A percentile compares a stretch with the other conserved stretches of the same genome.
phyloP scores from a whole-genome alignment of 2,329 filamentous ascomycete species.

The Geosmithia putterillii region DNA sequence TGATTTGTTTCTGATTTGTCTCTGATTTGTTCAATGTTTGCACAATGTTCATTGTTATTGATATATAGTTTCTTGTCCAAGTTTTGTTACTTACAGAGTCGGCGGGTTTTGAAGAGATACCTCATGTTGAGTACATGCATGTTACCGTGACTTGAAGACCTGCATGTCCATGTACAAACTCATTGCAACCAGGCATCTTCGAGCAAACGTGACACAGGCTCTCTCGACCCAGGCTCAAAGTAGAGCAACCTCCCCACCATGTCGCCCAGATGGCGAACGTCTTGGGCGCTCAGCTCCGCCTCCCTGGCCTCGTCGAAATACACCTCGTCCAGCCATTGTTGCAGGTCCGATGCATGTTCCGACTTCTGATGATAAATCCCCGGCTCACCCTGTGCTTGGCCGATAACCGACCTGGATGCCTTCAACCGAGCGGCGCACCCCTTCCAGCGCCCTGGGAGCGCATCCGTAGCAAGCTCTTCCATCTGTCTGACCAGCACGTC shows the following conservation, averaged over 20 bases:
- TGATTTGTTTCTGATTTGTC: no score
- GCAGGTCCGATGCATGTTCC: conserved; percentile 3
- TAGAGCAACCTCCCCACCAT: conserved; percentile 6
- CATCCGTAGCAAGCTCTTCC: conserved; percentile 5
- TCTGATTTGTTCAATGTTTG: no score
- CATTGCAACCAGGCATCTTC: conserved; percentile 5
- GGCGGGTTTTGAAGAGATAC: no score
- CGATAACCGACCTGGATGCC: background rate
- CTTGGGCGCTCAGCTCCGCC: conserved; percentile 3
- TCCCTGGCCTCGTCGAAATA: conserved; percentile 6
- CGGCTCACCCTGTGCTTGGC: background rate
- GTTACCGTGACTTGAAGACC: no score
- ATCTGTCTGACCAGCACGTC: conserved; percentile 8
- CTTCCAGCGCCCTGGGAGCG: conserved; percentile 7
- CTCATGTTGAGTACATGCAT: no score
- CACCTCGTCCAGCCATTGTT: conserved; percentile 7
- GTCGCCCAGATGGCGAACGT: conserved; percentile 1
- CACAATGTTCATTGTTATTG: no score
- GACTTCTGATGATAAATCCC: background rate
- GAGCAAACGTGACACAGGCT: conserved; percentile 1
- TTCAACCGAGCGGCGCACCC: background rate
- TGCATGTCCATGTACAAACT: no score
- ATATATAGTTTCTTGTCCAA: no score
- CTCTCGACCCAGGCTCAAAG: conserved; percentile 8
- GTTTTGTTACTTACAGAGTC: no score